These are phyloP conservation scores for Sarocladiaceae sp. DNA, from an alignment of 2,329 filamentous ascomycete genomes.

Conservation along the genomic window DNA sequence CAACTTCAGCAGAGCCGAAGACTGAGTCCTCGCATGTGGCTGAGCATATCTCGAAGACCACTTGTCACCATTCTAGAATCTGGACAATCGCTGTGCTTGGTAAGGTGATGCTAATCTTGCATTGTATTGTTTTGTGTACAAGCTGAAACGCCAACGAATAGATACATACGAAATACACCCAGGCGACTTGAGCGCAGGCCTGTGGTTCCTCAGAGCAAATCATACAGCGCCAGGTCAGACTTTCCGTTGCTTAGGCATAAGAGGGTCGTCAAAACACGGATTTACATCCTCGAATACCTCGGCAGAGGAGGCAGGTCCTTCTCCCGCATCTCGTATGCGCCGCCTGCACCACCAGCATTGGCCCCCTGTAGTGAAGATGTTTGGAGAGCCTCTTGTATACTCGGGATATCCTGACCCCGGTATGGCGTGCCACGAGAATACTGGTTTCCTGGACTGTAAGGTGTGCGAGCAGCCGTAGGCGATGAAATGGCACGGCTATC, in stretches of 20 bases:
- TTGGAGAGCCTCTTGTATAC: constrained; percentile 1
- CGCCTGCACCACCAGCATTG: not conserved
- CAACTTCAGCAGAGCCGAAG: not conserved
- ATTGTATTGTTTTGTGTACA: not conserved
- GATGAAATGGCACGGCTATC: not conserved
- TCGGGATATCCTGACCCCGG: constrained; percentile 1
- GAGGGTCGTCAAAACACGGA: not conserved
- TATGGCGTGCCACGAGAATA: not conserved
- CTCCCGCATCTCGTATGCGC: not conserved
- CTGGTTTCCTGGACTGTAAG: not conserved
- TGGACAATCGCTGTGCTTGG: no score
- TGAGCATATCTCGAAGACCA: no score
- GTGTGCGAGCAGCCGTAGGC: not conserved
- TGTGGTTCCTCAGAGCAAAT: not conserved
- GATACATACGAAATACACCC: not conserved
- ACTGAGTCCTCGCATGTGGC: not conserved
- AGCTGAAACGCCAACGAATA: not conserved
- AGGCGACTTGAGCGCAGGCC: not conserved
- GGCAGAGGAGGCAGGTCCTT: constrained; percentile 5
- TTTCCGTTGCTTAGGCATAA: not conserved
- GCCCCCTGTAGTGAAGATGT: not conserved
- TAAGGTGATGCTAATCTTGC: not conserved
- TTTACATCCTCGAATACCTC: not conserved
- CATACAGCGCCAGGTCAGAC: not conserved
- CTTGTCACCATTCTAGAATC: no score